These are phyloP conservation scores for Pythium scleroteichum DNA, from an alignment of 352 stramenopile species.

Conservation along the genomic window DNA sequence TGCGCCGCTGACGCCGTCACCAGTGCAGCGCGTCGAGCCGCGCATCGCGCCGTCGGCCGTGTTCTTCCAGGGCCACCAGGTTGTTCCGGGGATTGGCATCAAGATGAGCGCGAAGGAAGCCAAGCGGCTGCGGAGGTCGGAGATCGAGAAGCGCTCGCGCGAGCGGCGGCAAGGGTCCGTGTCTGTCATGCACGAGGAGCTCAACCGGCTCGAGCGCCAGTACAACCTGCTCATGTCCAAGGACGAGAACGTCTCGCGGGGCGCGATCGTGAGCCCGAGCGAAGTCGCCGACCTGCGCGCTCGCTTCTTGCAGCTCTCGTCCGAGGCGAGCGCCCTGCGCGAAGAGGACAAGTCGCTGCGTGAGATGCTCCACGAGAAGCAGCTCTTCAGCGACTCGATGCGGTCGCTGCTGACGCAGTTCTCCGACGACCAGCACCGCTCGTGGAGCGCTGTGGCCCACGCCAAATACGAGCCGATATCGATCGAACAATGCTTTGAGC, in stretches of 20 bases:
- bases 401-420: constrained; percentile 35
- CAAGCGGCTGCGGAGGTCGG: constrained; percentile 46
- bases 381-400: constrained; percentile 59
- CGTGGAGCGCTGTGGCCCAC: constrained; percentile 35
- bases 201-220: constrained; percentile 47
- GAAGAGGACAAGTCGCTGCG: constrained; percentile 53
- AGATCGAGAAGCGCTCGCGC: constrained; percentile 66
- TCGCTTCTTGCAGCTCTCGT: constrained; percentile 42
- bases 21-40: constrained; percentile 1
- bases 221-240: constrained; percentile 38
- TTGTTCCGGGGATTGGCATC: constrained; percentile 25
- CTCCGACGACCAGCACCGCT: constrained; percentile 19
- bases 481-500: constrained; percentile 33
- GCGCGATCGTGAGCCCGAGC: constrained; percentile 33
- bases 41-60: constrained; percentile 11
- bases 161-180: constrained; percentile 52
- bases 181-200: constrained; percentile 49
- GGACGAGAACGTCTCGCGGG: constrained; percentile 24
- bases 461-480: constrained; percentile 37
- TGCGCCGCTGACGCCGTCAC: constrained; percentile 11
- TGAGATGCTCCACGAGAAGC: constrained; percentile 49
- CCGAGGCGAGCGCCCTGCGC: constrained; percentile 43
- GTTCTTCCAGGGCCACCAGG: background rate
- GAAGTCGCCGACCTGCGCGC: constrained; percentile 30
- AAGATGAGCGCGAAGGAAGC: constrained; percentile 18